Conservation (phyloP, 306 rosid genomes). For the Gleditsia sinensis region DNA sequence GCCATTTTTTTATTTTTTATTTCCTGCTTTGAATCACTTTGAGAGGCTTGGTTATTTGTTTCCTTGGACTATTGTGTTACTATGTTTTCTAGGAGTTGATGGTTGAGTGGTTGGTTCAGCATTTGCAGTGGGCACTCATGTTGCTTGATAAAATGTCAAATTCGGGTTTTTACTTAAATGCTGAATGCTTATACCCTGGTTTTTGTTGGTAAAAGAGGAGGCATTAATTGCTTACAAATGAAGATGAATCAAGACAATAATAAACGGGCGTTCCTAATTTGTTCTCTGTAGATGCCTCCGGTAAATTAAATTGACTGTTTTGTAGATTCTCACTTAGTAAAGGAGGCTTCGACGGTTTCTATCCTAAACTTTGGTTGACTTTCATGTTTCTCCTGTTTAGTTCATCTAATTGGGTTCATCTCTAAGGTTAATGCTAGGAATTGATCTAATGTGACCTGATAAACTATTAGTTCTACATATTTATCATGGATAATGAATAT, state of each 20-base stretch:
- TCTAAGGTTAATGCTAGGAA: neutral
- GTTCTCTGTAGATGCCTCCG: neutral
- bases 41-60: neutral
- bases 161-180: constrained; percentile 16
- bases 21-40: neutral
- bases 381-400: neutral
- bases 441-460: neutral
- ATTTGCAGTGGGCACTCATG: constrained; percentile 36
- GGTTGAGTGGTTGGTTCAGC: neutral
- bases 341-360: neutral
- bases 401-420: neutral
- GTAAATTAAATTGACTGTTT: neutral
- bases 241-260: neutral
- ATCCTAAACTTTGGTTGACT: neutral
- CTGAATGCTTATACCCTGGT: neutral
- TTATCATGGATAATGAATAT: neutral
- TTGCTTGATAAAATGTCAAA: constrained; percentile 54
- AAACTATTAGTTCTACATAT: neutral
- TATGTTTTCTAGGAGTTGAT: neutral
- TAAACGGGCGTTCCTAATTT: neutral
- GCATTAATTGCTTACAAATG: neutral
- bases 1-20: neutral
- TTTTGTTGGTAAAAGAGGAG: neutral
- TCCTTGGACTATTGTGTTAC: neutral
- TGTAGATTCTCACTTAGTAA: neutral